phyloP scores from a whole-genome alignment of 1,284 basidiomycete genomes.

The Papiliotrema terrestris region DNA sequence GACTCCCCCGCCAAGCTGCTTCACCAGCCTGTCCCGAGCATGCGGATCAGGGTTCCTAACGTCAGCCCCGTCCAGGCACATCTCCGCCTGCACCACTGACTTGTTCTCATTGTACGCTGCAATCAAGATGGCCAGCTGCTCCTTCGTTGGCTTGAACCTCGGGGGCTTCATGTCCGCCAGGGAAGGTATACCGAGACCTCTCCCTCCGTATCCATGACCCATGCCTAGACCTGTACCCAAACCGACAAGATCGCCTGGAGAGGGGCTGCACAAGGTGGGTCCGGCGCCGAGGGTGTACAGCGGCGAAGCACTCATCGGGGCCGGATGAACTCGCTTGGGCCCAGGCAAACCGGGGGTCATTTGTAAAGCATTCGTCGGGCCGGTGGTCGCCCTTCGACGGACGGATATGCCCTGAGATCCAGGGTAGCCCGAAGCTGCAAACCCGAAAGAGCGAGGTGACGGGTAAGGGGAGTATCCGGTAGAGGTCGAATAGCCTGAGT shows the following conservation, averaged over 20 bases:
- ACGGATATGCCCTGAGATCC: background rate
- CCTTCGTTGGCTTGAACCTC: slow-evolving; percentile 36
- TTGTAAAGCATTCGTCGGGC: too few relatives aligned
- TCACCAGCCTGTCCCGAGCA: slow-evolving; percentile 24
- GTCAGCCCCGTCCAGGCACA: background rate
- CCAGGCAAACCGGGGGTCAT: too few relatives aligned
- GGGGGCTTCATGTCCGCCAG: slow-evolving; percentile 15
- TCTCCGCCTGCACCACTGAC: slow-evolving; percentile 12
- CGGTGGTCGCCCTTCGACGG: too few relatives aligned
- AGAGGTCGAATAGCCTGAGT: background rate
- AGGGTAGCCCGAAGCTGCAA: background rate
- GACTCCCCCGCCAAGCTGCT: slow-evolving; percentile 24
- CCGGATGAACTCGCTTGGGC: too few relatives aligned
- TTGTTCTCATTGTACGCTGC: slow-evolving; percentile 30
- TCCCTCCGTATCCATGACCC: background rate
- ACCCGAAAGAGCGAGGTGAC: background rate
- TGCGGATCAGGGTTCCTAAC: slow-evolving; percentile 30
- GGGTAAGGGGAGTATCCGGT: background rate
- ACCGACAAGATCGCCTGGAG: background rate
- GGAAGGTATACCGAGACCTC: background rate
- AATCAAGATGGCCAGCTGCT: slow-evolving; percentile 32
- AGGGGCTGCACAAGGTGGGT: background rate
- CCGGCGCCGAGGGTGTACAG: background rate
- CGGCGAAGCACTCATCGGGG: too few relatives aligned
- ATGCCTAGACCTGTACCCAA: background rate